These are phyloP conservation scores for Clonostachys byssicola DNA, from an alignment of 2,329 filamentous ascomycete species.

Conservation along the genomic window DNA sequence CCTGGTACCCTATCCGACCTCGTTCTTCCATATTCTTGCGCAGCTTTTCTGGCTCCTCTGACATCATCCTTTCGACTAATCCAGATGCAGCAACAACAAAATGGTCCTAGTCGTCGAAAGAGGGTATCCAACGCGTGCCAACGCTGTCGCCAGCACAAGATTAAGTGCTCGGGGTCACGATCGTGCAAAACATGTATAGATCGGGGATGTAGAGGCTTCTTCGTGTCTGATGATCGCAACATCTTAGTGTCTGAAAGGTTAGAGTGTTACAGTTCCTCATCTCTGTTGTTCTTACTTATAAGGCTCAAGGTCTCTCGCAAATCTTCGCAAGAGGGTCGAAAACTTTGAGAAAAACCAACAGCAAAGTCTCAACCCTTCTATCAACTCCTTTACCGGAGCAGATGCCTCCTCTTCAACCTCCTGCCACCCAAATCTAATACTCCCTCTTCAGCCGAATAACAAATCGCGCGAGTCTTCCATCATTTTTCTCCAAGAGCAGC, in stretches of 20 bases:
- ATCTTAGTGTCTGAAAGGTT: conserved; percentile 1
- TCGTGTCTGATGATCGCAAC: conserved; percentile 1
- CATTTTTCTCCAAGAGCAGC: too few species aligned
- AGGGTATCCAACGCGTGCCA: not conserved
- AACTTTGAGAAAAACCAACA: not conserved
- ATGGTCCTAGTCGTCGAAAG: too few species aligned
- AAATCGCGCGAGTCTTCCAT: too few species aligned
- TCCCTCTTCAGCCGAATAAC: too few species aligned
- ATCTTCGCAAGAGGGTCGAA: not conserved
- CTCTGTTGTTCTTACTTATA: not conserved
- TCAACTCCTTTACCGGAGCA: not conserved
- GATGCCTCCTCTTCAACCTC: not conserved
- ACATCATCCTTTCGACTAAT: too few species aligned
- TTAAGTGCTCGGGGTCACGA: not conserved
- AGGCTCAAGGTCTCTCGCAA: not conserved
- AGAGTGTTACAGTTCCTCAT: not conserved
- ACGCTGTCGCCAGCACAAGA: conserved; percentile 1
- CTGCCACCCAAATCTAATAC: too few species aligned
- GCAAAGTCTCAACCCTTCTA: too few species aligned
- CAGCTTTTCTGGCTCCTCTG: too few species aligned
- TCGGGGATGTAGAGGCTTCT: not conserved
- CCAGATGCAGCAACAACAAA: too few species aligned
- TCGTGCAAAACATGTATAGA: not conserved
- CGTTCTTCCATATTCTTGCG: not conserved
- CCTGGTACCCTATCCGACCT: not conserved